Conservation (phyloP, 148 eudicot species). For the Rhododendron ovatum region DNA sequence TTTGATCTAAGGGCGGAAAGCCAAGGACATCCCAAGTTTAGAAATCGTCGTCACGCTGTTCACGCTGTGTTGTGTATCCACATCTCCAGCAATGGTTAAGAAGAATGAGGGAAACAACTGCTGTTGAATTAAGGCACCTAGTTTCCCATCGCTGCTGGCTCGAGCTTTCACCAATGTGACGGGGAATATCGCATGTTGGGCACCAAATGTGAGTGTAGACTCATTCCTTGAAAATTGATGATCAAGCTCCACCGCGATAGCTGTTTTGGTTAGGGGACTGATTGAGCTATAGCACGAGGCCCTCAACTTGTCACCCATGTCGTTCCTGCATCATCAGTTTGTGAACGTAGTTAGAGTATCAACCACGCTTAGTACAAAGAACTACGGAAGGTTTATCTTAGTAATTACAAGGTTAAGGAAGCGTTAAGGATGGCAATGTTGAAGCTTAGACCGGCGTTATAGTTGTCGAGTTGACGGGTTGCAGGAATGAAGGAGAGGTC, state of each 20-base stretch:
- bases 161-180: slow-evolving; percentile 15
- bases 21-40: slow-evolving; percentile 14
- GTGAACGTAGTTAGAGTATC: not conserved
- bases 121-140: slow-evolving; percentile 11
- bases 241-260: slow-evolving; percentile 19
- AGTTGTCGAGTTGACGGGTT: slow-evolving; percentile 4
- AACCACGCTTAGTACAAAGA: not conserved
- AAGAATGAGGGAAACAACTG: not conserved
- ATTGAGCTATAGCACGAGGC: slow-evolving; percentile 7
- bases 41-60: not conserved
- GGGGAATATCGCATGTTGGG: slow-evolving; percentile 11
- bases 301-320: slow-evolving; percentile 1
- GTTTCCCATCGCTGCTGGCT: not conserved
- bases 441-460: slow-evolving; percentile 19
- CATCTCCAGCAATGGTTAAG: slow-evolving; percentile 10
- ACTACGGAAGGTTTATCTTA: not conserved
- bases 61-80: not conserved
- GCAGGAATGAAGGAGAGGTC: slow-evolving; percentile 11
- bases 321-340: slow-evolving; percentile 11
- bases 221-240: slow-evolving; percentile 11
- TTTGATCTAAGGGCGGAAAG: slow-evolving; percentile 2
- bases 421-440: slow-evolving; percentile 10
- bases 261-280: slow-evolving; percentile 8
- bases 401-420: slow-evolving; percentile 16
- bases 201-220: slow-evolving; percentile 4